Base-by-base conservation (phyloP, 805 yeast genomes). In the Saccharomycodes ludwigii region DNA sequence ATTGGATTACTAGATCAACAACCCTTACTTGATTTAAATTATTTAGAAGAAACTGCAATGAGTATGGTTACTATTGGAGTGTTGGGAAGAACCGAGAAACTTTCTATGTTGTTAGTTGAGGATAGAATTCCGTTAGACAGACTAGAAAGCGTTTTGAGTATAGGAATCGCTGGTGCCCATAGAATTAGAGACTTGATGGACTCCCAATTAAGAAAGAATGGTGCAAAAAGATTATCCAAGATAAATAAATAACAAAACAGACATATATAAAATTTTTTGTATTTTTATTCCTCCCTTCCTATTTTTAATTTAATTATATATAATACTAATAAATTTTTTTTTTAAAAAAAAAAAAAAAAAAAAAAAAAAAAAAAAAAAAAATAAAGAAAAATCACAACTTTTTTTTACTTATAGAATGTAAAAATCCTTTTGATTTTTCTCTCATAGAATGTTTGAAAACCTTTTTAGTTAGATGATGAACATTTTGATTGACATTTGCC, bases 161-260 rank as follows among this genome's bases (percentile, higher is more conserved):
- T 85, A 30, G 94, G 91, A 2, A 72, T 86, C 29, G 80, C 86
- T 13, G 98, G 97, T 7, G 73, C 88, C 34, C 88, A 81, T 47
- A 65, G 81, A 44, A 61, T 88, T 9, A 72, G 85, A 50, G 83
- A 81, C 24, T 57, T 82, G 33, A 84, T 88, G 95, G 95, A 88
- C 46, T 65, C 66, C 29, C 83, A 79, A 48, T 79, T 91, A 4
- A 71, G 95, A 46, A 66, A 63, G 37, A 83, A 78, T 41, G 94
- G 94, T 4, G 66, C 68, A 39, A 63, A 65, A 35, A 61, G 79
- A 39, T 53, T 70, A 29, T 57, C 68, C 10, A 69, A 69, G 34
- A 34, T 45, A 33, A 29, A 31, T 21, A 28, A 27, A 17, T 27
- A 21, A 18, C 10, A 13, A 11, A 10, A n/a, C 14, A 11, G 7